Conservation (phyloP, 139 green algal genomes). For the Tetradesmus lagerheimii region DNA sequence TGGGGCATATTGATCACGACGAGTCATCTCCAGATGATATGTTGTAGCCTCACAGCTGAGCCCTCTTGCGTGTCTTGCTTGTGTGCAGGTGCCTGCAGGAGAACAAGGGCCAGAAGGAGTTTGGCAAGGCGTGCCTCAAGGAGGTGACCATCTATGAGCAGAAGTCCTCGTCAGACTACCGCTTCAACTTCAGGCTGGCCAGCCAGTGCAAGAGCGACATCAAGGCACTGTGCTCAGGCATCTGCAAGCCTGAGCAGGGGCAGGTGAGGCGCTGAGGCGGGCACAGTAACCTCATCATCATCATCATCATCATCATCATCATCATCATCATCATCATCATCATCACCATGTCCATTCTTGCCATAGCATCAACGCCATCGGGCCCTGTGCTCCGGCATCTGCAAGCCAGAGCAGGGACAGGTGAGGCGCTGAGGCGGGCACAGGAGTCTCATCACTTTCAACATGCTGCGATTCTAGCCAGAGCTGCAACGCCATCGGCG, state of each 20-base stretch:
- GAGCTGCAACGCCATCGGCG: too few species aligned
- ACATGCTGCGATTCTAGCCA: too few species aligned
- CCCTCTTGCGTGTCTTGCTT: too few species aligned
- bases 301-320: too few species aligned
- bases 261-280: background rate
- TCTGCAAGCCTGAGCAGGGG: slow-evolving; percentile 53
- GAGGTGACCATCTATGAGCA: slow-evolving; percentile 79
- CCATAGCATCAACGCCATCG: too few species aligned
- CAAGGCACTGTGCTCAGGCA: slow-evolving; percentile 69
- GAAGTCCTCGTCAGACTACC: slow-evolving; percentile 81
- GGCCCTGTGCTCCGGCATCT: slow-evolving; percentile 73
- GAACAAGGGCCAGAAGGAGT: slow-evolving; percentile 72
- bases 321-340: too few species aligned
- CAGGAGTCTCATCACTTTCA: too few species aligned
- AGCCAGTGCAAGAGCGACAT: slow-evolving; percentile 83
- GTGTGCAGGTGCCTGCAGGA: slow-evolving; percentile 74
- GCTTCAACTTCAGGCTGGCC: slow-evolving; percentile 89
- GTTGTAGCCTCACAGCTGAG: too few species aligned
- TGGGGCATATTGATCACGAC: too few species aligned
- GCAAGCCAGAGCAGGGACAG: slow-evolving; percentile 35
- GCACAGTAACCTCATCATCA: too few species aligned
- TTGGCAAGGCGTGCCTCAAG: slow-evolving; percentile 77
- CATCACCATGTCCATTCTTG: too few species aligned
- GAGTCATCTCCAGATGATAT: too few species aligned
- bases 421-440: background rate